A percentile compares a stretch with the other conserved stretches of the same genome.
These are phyloP conservation scores for Calonectria crousiana DNA, from an alignment of 2,329 filamentous ascomycete genomes.

Conservation along the genomic window DNA sequence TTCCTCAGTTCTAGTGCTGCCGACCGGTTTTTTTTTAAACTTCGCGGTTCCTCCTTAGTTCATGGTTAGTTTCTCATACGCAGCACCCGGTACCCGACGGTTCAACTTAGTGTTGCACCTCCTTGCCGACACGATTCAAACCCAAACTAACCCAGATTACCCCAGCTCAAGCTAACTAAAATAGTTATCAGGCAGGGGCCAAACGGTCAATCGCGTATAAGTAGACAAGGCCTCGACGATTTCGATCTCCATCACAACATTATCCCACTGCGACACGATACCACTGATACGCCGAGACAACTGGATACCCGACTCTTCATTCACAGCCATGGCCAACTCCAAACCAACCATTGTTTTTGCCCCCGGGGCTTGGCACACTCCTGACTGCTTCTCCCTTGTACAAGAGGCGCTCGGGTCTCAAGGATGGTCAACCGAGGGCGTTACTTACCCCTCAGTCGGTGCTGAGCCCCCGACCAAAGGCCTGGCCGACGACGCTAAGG, in stretches of 20 bases:
- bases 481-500: conserved; percentile 47
- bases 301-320: no score
- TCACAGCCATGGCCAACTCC: conserved; percentile 7
- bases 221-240: not conserved
- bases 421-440: conserved; percentile 49
- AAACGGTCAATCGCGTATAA: not conserved
- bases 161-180: not conserved
- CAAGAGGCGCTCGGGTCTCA: conserved; percentile 45
- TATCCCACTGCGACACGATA: not conserved
- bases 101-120: not conserved
- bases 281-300: not conserved
- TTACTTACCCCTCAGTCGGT: conserved; percentile 49
- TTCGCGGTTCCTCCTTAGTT: not conserved
- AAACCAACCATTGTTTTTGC: conserved; percentile 50
- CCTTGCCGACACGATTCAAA: not conserved
- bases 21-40: not conserved
- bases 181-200: not conserved
- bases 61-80: not conserved
- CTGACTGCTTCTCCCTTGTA: conserved; percentile 46
- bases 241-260: not conserved
- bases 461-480: conserved; percentile 43
- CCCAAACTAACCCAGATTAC: not conserved
- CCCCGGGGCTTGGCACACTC: conserved; percentile 54
- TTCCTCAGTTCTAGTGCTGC: not conserved
- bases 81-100: conserved; percentile 8